These are phyloP conservation scores for Teratosphaeria epicoccoides DNA, from an alignment of 2,329 filamentous ascomycete genomes.

Conservation along the genomic window DNA sequence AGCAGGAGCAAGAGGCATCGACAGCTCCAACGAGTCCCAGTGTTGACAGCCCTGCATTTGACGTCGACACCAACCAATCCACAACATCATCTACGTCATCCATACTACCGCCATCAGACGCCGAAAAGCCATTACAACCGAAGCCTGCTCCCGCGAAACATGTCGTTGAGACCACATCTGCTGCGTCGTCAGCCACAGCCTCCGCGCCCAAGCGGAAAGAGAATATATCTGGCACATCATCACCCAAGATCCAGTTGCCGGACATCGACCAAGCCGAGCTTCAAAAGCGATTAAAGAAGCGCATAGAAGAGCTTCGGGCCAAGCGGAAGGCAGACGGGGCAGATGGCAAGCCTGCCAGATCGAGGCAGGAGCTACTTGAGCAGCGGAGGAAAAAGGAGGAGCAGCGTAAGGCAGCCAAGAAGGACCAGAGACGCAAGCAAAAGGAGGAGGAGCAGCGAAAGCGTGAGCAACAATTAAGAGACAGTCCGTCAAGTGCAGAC, in stretches of 20 bases:
- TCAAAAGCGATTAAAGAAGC: slow-evolving; percentile 66
- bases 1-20: slow-evolving; percentile 22
- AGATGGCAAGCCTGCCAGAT: slow-evolving; percentile 71
- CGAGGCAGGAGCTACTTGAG: slow-evolving; percentile 85
- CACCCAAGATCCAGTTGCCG: slow-evolving; percentile 29
- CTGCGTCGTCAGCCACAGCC: slow-evolving; percentile 18
- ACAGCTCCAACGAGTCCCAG: slow-evolving; percentile 28
- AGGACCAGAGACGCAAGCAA: slow-evolving; percentile 65
- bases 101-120: slow-evolving; percentile 27
- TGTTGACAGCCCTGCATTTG: slow-evolving; percentile 31
- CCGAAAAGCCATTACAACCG: slow-evolving; percentile 7
- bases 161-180: slow-evolving; percentile 1
- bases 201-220: slow-evolving; percentile 18
- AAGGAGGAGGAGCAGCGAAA: slow-evolving; percentile 66
- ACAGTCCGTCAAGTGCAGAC: slow-evolving; percentile 40
- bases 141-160: slow-evolving; percentile 8
- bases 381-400: slow-evolving; percentile 77
- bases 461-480: slow-evolving; percentile 45
- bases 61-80: slow-evolving; percentile 30
- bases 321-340: slow-evolving; percentile 77
- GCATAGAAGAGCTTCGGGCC: slow-evolving; percentile 74
- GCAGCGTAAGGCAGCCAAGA: slow-evolving; percentile 77
- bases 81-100: slow-evolving; percentile 39
- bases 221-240: slow-evolving; percentile 18
- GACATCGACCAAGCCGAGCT: slow-evolving; percentile 65